These are phyloP conservation scores for Starmerella roubikii DNA, from an alignment of 805 yeast species.

Conservation along the genomic window DNA sequence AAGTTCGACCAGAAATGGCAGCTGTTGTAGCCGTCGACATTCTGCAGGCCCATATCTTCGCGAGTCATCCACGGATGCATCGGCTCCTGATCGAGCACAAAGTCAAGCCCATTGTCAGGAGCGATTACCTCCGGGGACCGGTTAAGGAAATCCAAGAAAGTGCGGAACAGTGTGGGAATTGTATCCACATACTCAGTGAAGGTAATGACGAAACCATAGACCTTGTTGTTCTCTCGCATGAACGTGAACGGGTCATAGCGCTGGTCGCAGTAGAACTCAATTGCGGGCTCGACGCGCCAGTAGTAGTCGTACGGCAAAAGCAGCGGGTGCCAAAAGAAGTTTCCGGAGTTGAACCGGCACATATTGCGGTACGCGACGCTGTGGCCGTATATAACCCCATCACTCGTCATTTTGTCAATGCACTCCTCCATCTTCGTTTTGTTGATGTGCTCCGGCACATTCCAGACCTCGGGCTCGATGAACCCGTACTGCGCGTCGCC, in stretches of 20 bases:
- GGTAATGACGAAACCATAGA: constrained; percentile 77
- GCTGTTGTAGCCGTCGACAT: constrained; percentile 48
- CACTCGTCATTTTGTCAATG: constrained; percentile 32
- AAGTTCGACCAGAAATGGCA: constrained; percentile 86
- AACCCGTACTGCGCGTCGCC: constrained; percentile 69
- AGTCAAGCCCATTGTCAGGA: constrained; percentile 45
- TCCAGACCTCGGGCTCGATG: constrained; percentile 77
- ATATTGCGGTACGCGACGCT: constrained; percentile 69
- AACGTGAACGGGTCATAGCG: constrained; percentile 63
- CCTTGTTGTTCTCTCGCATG: constrained; percentile 61
- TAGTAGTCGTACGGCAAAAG: constrained; percentile 69
- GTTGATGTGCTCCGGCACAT: constrained; percentile 60
- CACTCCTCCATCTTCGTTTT: constrained; percentile 37
- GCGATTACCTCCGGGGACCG: constrained; percentile 48
- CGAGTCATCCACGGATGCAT: constrained; percentile 10
- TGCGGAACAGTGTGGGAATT: constrained; percentile 71
- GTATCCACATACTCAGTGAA: constrained; percentile 74
- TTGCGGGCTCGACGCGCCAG: constrained; percentile 92
- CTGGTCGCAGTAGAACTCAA: constrained; percentile 70
- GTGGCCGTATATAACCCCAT: constrained; percentile 48
- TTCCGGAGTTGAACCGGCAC: constrained; percentile 92
- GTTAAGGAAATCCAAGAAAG: constrained; percentile 51
- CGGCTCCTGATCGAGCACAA: constrained; percentile 41
- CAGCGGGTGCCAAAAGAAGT: constrained; percentile 66
- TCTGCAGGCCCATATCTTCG: constrained; percentile 16